Base-by-base conservation (phyloP, 129 eudicot species). In the Helichrysum umbraculigerum region DNA sequence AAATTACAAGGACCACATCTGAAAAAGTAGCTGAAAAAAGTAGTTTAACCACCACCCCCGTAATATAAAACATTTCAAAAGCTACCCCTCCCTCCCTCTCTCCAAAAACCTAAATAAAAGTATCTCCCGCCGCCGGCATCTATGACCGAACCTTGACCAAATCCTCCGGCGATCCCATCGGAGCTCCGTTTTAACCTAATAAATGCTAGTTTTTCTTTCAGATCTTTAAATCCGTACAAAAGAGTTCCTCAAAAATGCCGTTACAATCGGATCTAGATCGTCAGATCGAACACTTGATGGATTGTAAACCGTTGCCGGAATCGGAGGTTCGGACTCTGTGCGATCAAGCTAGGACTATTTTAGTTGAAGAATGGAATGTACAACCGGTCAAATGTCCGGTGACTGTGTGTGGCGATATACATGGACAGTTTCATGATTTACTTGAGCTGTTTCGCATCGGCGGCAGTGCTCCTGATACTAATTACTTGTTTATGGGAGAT, bases 401-500 rank as follows among this genome's bases (percentile, higher is more conserved):
- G 57, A 82, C 85, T 70, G 85, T 82, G n/a, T 82, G 85, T 14
- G 85, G 85, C 11, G 87, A 84, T 69, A 81, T 80, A 4, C 85
- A 81, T 61, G 87, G 87, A 44, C 85, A 84, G 77, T 84, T 84
- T 68, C 84, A 84, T 52, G 87, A 84, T 41, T 66, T 84, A 22
- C 75, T 84, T 20, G 87, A 84, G 87, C 85, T 84, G 0, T 84
- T 84, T 76, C 79, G 87, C n/a, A 81, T 84, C 25, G 87, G 87
- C 28, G 87, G 85, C 21, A 80, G 75, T 22, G 76, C 84, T 76
- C 87, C 89, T 25, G 89, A 86, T 42, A 86, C 89, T 15, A 86
- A 86, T 82, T 86, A 86, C 68, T 68, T 86, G 41, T 86, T 86
- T 76, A 86, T 86, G 87, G 89, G 89, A 32, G 89, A 86, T 79